Evolutionary conservation across 495 filamentous ascomycete genomes (phyloP), one percentile per base, ranked within the genome.

Genomic region (Umbilicaria muhlenbergii): DNA sequence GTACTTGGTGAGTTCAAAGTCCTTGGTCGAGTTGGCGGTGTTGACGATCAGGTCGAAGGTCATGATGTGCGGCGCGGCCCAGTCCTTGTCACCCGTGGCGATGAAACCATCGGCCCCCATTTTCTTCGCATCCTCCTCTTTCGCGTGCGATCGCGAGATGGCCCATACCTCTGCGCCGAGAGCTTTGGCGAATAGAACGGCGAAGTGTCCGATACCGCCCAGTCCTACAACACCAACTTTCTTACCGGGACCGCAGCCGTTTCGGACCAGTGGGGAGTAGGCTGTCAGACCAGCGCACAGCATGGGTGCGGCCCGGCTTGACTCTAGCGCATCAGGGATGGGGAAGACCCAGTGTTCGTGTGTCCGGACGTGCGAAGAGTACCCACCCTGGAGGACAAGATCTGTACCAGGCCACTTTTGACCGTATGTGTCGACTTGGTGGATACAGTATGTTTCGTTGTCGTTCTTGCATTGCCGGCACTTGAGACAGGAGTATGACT

Each of bases 261-360:
- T 77, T 19, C 81, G 74, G 37, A 80, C 76, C 3, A 93, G 66
- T 0, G 83, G 83, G 24, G 71, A 77, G 62, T 78, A 91, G 31
- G 75, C 77, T 2, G 86, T 92, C 32, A 89, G 62, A 32, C 86
- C 85, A 36, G 82, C 86, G 56, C 86, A 91, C 49, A 89, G 68
- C 82, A 91, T 89, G 1, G 83, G 85, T 12, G 84, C 85, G 2
- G 77, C 82, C 21, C 73, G 52, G 36, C 67, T 67, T 50, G 64
- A 75, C 17, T 73, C 60, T 34, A 89, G 69, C 2, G 63, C 67
- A 13, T 81, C 77, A 17, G 86, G 86, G 50, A 93, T 86, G 24
- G 81, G 80, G 63, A 88, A 89, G 3, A 56, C 50, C 42, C 42
- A 21, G 19, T n/a, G 19, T 21, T 21, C 19, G 19, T 21, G 19